Base-by-base conservation (phyloP, 176 grass and related monocot genomes). In the Oryza glumipatula region DNA sequence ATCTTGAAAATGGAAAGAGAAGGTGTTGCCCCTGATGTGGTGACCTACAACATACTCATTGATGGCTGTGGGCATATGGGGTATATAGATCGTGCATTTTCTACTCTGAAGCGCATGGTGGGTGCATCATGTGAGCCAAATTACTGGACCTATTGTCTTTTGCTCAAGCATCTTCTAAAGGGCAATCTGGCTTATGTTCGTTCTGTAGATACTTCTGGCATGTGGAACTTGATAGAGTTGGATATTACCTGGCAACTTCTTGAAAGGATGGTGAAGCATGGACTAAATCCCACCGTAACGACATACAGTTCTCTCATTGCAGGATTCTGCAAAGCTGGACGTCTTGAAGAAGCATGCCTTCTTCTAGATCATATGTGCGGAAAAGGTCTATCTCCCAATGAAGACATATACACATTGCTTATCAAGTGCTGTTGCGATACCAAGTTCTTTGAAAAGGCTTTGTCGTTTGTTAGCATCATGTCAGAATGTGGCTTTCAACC, bases 31-130 rank as follows among this genome's bases (percentile, higher is more conserved):
- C 92, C 88, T 76, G 92, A 97, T 72, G 68, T 75, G 7, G 88
- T 94, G 58, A 94, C 89, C 68, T 97, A 94, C 78, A 89, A 83
- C 23, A 77, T 88, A 86, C 89, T 91, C 48, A 91, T 97, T 80
- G 81, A 91, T 79, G 95, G 90, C 30, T 97, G 87, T 70, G 84
- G 88, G 60, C 88, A 85, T 81, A 85, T 92, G 76, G 88, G 88
- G 41, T 92, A 91, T 24, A 77, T 89, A 67, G 74, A 94, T 74
- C 90, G 76, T 39, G 88, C 92, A 81, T 97, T 92, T 68, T 51
- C 52, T 84, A 89, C 74, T 83, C 70, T 97, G 63, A 94, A 92
- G 80, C 66, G 74, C 65, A 97, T 97, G 95, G 88, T 97, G 78
- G 69, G 84, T 82, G 81, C 58, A 82, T 88, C 90, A 70, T 94